Percentiles rank a stretch among this genome's conserved stretches.
These are phyloP conservation scores for Tulasnella calospora DNA, from an alignment of 768 basidiomycete species.

Conservation along the genomic window DNA sequence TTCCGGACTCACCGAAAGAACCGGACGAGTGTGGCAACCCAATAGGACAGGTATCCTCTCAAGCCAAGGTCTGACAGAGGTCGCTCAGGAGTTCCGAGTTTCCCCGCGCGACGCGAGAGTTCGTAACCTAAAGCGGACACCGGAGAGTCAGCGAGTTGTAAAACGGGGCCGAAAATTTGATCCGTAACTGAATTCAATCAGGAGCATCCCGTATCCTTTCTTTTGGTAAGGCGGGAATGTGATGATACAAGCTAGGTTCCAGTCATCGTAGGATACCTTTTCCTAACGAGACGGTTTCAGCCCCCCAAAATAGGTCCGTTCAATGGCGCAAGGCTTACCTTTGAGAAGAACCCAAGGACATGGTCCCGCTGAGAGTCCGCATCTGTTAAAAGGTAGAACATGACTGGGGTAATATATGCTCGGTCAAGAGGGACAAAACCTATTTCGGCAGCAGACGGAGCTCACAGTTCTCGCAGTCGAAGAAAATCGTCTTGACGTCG, in stretches of 20 bases:
- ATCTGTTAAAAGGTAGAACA: slow-evolving; percentile 91
- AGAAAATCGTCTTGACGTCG: slow-evolving; percentile 93
- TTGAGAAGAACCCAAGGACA: slow-evolving; percentile 74
- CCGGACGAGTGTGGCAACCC: slow-evolving; percentile 77
- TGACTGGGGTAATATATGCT: slow-evolving; percentile 48
- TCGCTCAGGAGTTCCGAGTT: slow-evolving; percentile 87
- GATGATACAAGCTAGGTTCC: slow-evolving; percentile 95
- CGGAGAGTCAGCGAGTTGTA: not conserved
- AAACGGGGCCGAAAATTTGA: slow-evolving; percentile 33
- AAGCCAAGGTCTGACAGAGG: slow-evolving; percentile 91
- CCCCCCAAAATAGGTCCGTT: not conserved
- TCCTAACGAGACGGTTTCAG: slow-evolving; percentile 50
- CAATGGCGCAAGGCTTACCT: slow-evolving; percentile 40
- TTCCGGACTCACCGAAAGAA: slow-evolving; percentile 62
- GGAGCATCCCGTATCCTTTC: slow-evolving; percentile 84
- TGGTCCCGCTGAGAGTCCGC: slow-evolving; percentile 72
- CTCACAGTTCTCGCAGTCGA: slow-evolving; percentile 82
- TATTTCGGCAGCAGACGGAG: not conserved
- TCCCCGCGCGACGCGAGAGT: slow-evolving; percentile 71
- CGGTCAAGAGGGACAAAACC: not conserved
- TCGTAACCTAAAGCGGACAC: slow-evolving; percentile 67
- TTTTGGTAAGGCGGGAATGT: slow-evolving; percentile 90
- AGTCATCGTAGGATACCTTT: slow-evolving; percentile 92
- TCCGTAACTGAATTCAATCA: slow-evolving; percentile 94
- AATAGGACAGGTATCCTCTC: slow-evolving; percentile 77